Base-by-base conservation (phyloP, 805 yeast species). In the Candida stauntonica region DNA sequence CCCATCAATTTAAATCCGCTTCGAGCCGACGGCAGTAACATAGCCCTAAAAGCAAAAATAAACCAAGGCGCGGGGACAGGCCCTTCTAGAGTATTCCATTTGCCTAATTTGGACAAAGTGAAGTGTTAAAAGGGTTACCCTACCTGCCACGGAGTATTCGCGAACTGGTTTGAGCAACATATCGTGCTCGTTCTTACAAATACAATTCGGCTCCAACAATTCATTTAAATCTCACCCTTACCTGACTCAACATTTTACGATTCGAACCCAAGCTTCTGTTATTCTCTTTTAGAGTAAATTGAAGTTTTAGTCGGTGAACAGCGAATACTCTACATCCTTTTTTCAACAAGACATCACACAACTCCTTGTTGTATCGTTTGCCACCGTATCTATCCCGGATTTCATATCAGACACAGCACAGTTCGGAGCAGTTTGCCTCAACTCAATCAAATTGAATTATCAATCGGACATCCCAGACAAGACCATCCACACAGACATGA, bases 401-500 rank as follows among this genome's bases (percentile, higher is more conserved):
- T n/a, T n/a, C n/a, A n/a, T n/a, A n/a, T n/a, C n/a, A n/a, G n/a
- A n/a, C n/a, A n/a, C n/a, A n/a, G n/a, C n/a, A n/a, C n/a, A n/a
- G n/a, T n/a, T n/a, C n/a, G n/a, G n/a, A n/a, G n/a, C n/a, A n/a
- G n/a, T n/a, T n/a, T n/a, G n/a, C n/a, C n/a, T n/a, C n/a, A n/a
- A n/a, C n/a, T n/a, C n/a, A n/a, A n/a, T n/a, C n/a, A n/a, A n/a
- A n/a, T n/a, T n/a, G n/a, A n/a, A n/a, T 24, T 15, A 23, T 17
- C 19, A 15, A 16, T 17, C 3, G 8, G 32, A 18, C 17, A 9
- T 6, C 18, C 21, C 15, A 5, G 24, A 12, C n/a, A 13, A 34
- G n/a, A 18, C 17, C 18, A 13, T 13, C 5, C 18, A 17, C 24
- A 5, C 29, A 26, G 13, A 7, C 12, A 72, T 72, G 77, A 65